Evolutionary conservation across 106 monocot genomes (phyloP).

Genomic region (Dioscorea dumetorum): DNA sequence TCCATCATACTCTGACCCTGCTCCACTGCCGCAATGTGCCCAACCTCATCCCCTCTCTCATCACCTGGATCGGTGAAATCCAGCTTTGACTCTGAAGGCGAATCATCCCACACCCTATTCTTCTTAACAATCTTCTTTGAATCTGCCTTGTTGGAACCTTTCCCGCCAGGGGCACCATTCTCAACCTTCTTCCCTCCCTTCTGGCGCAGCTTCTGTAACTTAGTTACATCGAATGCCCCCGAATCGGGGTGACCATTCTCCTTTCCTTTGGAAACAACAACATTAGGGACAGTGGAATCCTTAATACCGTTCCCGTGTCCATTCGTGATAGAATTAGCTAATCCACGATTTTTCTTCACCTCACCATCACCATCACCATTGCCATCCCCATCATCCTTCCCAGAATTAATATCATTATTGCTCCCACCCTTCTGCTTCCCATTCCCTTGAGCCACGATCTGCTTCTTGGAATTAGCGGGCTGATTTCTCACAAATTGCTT

Average conservation of each 20-base stretch:
- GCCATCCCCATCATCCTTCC: slow-evolving; percentile 56
- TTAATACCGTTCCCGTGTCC: slow-evolving; percentile 31
- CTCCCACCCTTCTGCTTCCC: slow-evolving; percentile 19
- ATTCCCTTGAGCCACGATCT: slow-evolving; percentile 12
- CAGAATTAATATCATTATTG: slow-evolving; percentile 14
- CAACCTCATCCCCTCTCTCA: slow-evolving; percentile 68
- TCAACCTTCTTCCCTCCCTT: slow-evolving; percentile 67
- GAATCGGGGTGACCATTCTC: slow-evolving; percentile 47
- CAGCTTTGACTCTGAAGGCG: slow-evolving; percentile 42
- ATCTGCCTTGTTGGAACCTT: slow-evolving; percentile 32
- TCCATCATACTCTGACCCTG: slow-evolving; percentile 99
- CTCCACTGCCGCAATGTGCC: slow-evolving; percentile 40
- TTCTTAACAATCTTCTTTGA: slow-evolving; percentile 71
- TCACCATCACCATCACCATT: slow-evolving; percentile 49
- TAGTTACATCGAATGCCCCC: slow-evolving; percentile 96
- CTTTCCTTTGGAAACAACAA: slow-evolving; percentile 50
- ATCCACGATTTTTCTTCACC: slow-evolving; percentile 17
- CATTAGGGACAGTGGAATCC: slow-evolving; percentile 1
- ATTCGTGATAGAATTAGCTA: slow-evolving; percentile 28
- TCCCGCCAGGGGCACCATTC: slow-evolving; percentile 7
- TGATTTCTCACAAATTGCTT: slow-evolving; percentile 41
- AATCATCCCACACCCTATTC: slow-evolving; percentile 91
- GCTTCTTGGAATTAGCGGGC: no score
- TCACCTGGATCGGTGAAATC: slow-evolving; percentile 78
- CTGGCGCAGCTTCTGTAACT: slow-evolving; percentile 62